Evolutionary conservation across 2,329 filamentous ascomycete genomes (phyloP).

Genomic region (Lachnellula occidentalis): DNA sequence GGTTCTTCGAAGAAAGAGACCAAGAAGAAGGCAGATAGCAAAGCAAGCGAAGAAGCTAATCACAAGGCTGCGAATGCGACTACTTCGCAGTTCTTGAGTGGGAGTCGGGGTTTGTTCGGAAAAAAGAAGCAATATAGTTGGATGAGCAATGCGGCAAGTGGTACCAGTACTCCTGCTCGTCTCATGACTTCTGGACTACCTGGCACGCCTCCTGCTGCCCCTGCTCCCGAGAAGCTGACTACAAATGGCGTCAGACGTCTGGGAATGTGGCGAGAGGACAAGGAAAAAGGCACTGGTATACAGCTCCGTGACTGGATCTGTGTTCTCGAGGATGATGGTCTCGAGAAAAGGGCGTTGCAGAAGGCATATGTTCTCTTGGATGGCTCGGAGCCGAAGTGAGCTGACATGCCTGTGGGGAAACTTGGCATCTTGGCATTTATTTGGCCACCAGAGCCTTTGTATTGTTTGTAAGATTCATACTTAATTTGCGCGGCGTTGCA

Average conservation of each 20-base stretch:
- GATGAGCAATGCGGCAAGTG: conserved; percentile 56
- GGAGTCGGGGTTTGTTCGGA: conserved; percentile 50
- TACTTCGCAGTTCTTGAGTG: conserved; percentile 68
- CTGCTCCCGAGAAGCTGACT: conserved; percentile 40
- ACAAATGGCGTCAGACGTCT: conserved; percentile 57
- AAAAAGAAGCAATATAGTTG: conserved; percentile 70
- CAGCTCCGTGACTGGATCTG: conserved; percentile 79
- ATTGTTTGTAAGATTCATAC: conserved; percentile 8
- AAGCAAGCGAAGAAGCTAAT: conserved; percentile 69
- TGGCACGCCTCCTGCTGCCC: conserved; percentile 33
- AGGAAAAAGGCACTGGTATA: conserved; percentile 69
- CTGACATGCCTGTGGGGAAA: neutral
- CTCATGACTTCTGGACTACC: conserved; percentile 30
- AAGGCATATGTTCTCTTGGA: conserved; percentile 29
- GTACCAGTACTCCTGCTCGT: conserved; percentile 44
- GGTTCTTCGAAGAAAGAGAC: conserved; percentile 82
- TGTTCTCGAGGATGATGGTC: conserved; percentile 73
- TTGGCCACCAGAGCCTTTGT: conserved; percentile 7
- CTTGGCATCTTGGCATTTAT: neutral
- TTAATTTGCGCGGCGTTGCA: conserved; percentile 21
- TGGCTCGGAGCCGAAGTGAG: conserved; percentile 32
- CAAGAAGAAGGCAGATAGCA: conserved; percentile 67
- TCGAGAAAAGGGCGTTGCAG: conserved; percentile 58
- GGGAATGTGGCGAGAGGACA: conserved; percentile 74
- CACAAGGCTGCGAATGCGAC: conserved; percentile 81